Conservation (phyloP, 2,329 filamentous ascomycete genomes). For the Aspergillus ochraceoroseus region DNA sequence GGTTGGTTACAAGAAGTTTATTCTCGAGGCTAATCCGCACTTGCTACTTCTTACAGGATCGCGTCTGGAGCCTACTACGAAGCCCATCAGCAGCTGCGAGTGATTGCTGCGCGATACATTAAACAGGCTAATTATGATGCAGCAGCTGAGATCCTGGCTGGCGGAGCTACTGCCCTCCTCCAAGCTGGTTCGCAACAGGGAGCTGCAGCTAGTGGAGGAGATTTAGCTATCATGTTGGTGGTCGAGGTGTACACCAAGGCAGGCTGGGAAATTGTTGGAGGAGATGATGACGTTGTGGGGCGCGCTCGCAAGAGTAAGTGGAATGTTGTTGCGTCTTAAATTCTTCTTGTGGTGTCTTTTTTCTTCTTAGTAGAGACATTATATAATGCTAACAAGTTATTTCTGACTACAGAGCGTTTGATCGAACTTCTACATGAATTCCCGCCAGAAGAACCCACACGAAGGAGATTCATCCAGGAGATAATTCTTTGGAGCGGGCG, state of each 20-base stretch:
- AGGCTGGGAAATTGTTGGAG: slow-evolving; percentile 59
- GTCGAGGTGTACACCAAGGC: slow-evolving; percentile 89
- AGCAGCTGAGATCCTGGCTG: slow-evolving; percentile 80
- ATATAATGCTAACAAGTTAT: too few relatives aligned
- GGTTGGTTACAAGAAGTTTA: neutral
- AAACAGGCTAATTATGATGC: slow-evolving; percentile 79
- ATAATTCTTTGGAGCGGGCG: slow-evolving; percentile 83
- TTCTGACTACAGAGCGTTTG: slow-evolving; percentile 57
- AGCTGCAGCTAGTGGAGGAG: slow-evolving; percentile 89
- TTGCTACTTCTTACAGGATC: slow-evolving; percentile 54
- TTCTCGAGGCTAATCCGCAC: slow-evolving; percentile 17
- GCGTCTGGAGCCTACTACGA: slow-evolving; percentile 92
- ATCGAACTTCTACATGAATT: slow-evolving; percentile 78
- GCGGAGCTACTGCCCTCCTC: slow-evolving; percentile 77
- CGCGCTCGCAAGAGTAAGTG: slow-evolving; percentile 57
- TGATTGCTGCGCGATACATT: slow-evolving; percentile 88
- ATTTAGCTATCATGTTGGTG: slow-evolving; percentile 78
- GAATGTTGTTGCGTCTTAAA: neutral
- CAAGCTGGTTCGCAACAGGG: slow-evolving; percentile 60
- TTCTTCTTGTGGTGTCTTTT: neutral
- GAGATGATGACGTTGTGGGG: slow-evolving; percentile 53
- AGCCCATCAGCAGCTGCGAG: slow-evolving; percentile 95
- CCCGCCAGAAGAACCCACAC: slow-evolving; percentile 73
- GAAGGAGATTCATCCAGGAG: slow-evolving; percentile 87
- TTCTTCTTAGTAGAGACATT: too few relatives aligned